Conservation (phyloP, 164 flowering plant species). For the Dillenia turbinata region DNA sequence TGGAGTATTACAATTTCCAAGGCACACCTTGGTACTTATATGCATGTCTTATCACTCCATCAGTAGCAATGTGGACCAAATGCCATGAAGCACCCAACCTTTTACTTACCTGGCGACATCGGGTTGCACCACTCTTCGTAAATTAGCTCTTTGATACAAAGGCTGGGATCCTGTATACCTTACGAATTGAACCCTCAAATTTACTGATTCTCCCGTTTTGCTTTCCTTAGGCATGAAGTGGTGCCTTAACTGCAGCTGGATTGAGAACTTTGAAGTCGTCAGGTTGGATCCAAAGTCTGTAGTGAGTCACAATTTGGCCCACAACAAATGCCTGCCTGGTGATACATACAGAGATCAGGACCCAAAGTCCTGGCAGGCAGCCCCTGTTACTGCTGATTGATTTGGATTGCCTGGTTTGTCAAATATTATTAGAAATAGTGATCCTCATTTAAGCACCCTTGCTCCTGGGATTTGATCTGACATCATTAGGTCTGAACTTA, state of each 20-base stretch:
- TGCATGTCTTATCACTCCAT: too few species aligned
- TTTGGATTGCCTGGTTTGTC: conserved; percentile 35
- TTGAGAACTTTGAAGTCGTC: conserved; percentile 17
- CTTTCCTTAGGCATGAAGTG: conserved; percentile 5
- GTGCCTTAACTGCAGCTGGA: conserved; percentile 12
- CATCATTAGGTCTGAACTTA: conserved; percentile 34
- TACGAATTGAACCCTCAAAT: not conserved
- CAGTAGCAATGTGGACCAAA: too few species aligned
- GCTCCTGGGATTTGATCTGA: conserved; percentile 39
- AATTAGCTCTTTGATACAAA: conserved; percentile 9
- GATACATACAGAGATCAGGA: conserved; percentile 20
- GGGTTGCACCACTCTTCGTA: too few species aligned
- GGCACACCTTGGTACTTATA: too few species aligned
- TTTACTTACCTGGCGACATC: conserved; percentile 1
- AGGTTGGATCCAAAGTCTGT: conserved; percentile 17
- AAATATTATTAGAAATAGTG: conserved; percentile 18
- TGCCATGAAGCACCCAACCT: too few species aligned
- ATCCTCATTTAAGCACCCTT: conserved; percentile 21
- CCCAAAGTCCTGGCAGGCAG: conserved; percentile 11
- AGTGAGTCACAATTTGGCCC: conserved; percentile 20
- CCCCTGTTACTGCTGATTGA: conserved; percentile 14
- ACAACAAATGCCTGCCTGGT: conserved; percentile 10
- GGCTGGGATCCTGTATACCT: not conserved
- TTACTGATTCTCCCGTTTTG: not conserved
- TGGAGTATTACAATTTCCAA: too few species aligned